Evolutionary conservation across 331 rosid genomes (phyloP).

Genomic region (Quercus tomentella): DNA sequence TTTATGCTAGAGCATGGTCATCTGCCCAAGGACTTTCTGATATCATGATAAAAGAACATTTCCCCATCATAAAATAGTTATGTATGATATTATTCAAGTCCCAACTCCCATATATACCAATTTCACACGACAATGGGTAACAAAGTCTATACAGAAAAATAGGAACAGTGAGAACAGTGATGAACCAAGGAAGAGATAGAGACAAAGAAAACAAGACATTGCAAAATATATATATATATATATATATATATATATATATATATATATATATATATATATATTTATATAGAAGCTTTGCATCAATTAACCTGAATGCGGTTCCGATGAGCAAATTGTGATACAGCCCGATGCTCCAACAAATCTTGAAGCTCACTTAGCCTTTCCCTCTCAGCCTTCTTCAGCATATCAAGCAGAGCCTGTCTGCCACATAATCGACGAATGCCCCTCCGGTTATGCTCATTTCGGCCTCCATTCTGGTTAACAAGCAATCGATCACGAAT

Average conservation of each 20-base stretch:
- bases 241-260: background rate
- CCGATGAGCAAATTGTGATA: constrained; percentile 89
- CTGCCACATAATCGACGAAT: constrained; percentile 82
- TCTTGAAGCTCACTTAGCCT: constrained; percentile 73
- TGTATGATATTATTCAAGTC: background rate
- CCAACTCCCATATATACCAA: constrained; percentile 11
- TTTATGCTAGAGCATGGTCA: background rate
- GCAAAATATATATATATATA: background rate
- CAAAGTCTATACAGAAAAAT: constrained; percentile 6
- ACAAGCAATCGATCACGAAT: constrained; percentile 55
- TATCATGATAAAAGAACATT: background rate
- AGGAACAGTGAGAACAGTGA: background rate
- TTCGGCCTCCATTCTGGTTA: constrained; percentile 63
- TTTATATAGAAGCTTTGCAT: background rate
- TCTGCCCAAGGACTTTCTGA: background rate
- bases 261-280: background rate
- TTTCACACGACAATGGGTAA: background rate
- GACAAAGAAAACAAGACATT: background rate
- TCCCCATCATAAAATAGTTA: background rate
- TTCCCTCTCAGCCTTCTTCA: constrained; percentile 74
- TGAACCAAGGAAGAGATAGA: background rate
- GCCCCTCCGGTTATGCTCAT: constrained; percentile 63
- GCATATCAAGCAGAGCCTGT: constrained; percentile 89
- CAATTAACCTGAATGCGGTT: constrained; percentile 92
- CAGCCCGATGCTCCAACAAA: constrained; percentile 64